phyloP scores from a whole-genome alignment of 208 protist species.

The Willaertia magna region DNA sequence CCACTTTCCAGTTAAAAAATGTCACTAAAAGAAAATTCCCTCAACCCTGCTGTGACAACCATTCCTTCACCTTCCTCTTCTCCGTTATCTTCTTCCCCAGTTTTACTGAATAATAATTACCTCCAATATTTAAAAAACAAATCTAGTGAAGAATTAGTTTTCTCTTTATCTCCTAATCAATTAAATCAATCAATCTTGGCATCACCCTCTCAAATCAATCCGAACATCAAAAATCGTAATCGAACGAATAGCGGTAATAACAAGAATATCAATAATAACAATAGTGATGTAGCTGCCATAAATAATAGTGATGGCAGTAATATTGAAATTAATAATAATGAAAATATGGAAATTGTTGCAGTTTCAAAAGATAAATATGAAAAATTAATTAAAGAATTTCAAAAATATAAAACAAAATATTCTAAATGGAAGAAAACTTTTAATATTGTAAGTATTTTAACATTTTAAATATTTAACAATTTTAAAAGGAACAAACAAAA shows the following conservation, averaged over 20 bases:
- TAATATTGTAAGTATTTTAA: neutral
- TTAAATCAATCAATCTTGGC: too few relatives aligned
- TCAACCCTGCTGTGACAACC: too few relatives aligned
- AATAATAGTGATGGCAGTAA: neutral
- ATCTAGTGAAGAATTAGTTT: too few relatives aligned
- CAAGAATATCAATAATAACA: neutral
- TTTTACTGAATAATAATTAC: too few relatives aligned
- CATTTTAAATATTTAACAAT: neutral
- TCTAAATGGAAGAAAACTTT: neutral
- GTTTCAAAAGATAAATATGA: slow-evolving; percentile 5
- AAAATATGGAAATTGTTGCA: neutral
- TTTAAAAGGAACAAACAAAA: neutral
- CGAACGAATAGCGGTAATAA: neutral
- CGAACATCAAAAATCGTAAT: too few relatives aligned
- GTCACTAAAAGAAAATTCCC: too few relatives aligned
- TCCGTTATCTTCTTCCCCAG: too few relatives aligned
- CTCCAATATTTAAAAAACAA: too few relatives aligned
- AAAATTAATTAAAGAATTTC: slow-evolving; percentile 1
- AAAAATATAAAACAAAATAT: neutral
- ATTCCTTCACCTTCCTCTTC: too few relatives aligned
- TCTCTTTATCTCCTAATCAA: too few relatives aligned
- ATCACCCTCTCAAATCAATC: neutral
- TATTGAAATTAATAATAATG: neutral
- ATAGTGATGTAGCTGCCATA: neutral
- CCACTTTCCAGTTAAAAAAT: too few relatives aligned